A percentile compares a stretch with the other conserved stretches of the same genome.
Conservation (phyloP, 2,329 filamentous ascomycete genomes). For the Clarireedia paspali region DNA sequence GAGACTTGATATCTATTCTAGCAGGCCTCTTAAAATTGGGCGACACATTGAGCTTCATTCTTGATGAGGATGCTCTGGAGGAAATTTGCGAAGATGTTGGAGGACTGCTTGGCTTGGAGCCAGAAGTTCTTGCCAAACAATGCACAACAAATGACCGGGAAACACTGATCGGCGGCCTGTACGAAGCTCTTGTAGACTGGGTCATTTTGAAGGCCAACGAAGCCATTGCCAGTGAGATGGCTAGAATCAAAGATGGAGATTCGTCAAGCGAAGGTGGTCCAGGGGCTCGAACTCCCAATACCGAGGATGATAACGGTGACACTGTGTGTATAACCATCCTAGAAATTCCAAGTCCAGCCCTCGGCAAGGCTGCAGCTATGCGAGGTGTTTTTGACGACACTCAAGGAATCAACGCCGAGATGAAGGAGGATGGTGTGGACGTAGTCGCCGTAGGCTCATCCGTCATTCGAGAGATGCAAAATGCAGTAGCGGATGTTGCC, state of each 20-base stretch:
- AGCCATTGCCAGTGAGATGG: conserved; percentile 70
- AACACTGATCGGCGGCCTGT: conserved; percentile 76
- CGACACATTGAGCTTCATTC: conserved; percentile 75
- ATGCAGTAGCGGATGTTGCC: conserved; percentile 67
- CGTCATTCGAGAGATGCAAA: conserved; percentile 79
- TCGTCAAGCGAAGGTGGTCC: conserved; percentile 58
- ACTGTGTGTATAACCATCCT: conserved; percentile 85
- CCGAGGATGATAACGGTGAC: conserved; percentile 65
- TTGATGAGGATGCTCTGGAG: conserved; percentile 79
- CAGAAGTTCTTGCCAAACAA: conserved; percentile 69
- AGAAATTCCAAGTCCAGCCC: conserved; percentile 69
- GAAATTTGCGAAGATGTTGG: conserved; percentile 86
- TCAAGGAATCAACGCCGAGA: conserved; percentile 91
- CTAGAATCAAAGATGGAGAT: conserved; percentile 55
- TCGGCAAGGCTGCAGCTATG: conserved; percentile 85
- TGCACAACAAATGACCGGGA: conserved; percentile 80
- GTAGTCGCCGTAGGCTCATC: conserved; percentile 68
- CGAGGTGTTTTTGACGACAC: conserved; percentile 87
- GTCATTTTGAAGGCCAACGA: conserved; percentile 84
- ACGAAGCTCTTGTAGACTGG: conserved; percentile 93
- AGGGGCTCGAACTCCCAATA: conserved; percentile 55
- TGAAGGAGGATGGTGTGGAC: conserved; percentile 92
- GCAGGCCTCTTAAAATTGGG: conserved; percentile 86
- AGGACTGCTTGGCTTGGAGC: conserved; percentile 77
- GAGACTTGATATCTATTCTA: conserved; percentile 77